Conservation (phyloP, 768 basidiomycete species). For the Gymnopilus junonius region DNA sequence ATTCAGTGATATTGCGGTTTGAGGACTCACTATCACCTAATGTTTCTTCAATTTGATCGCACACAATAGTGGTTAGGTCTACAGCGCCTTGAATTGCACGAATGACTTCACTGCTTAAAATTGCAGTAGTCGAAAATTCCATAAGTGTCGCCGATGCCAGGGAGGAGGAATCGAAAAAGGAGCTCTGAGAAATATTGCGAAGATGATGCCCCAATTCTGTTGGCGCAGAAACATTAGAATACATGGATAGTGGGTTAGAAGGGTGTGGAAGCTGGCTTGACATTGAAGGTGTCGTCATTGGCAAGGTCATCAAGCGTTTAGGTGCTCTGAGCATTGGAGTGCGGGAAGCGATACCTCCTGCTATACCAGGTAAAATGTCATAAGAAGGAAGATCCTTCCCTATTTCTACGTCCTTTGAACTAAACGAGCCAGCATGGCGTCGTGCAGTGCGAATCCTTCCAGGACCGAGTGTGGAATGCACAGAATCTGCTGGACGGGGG, state of each 20-base stretch:
- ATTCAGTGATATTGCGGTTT: conserved; percentile 51
- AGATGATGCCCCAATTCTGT: conserved; percentile 14
- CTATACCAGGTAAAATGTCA: conserved; percentile 43
- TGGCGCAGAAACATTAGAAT: conserved; percentile 37
- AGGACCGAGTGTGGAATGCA: conserved; percentile 11
- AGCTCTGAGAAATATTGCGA: conserved; percentile 38
- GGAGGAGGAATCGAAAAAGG: conserved; percentile 37
- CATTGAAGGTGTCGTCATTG: conserved; percentile 33
- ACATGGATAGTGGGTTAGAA: conserved; percentile 8
- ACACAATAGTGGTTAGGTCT: conserved; percentile 79
- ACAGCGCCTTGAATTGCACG: conserved; percentile 81
- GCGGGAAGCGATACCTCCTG: conserved; percentile 41
- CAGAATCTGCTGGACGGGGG: conserved; percentile 29
- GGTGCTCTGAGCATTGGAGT: conserved; percentile 52
- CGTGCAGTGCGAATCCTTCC: conserved; percentile 61
- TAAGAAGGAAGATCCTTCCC: conserved; percentile 81
- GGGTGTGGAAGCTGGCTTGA: conserved; percentile 31
- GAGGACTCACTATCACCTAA: conserved; percentile 50
- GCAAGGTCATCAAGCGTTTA: conserved; percentile 49
- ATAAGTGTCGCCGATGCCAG: conserved; percentile 39
- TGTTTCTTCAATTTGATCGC: conserved; percentile 80
- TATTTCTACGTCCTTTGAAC: conserved; percentile 87
- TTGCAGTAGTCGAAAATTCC: conserved; percentile 56
- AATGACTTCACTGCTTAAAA: conserved; percentile 80
- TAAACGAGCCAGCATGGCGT: conserved; percentile 95